Evolutionary conservation across 1,284 basidiomycete species (phyloP), one percentile per base, ranked within the genome.

Genomic region (Ceratobasidium sp.): DNA sequence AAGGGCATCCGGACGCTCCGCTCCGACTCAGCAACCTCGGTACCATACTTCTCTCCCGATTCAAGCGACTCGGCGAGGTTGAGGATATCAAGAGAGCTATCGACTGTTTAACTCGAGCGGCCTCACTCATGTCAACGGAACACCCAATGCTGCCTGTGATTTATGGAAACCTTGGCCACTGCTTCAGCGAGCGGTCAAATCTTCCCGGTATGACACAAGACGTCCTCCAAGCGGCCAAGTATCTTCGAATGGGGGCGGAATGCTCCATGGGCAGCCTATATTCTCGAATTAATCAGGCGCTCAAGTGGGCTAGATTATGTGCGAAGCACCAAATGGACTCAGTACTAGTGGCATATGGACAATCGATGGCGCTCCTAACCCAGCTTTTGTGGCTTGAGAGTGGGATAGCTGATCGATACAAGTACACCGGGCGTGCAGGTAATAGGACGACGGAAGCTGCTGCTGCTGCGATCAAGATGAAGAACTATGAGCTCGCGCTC

Each of bases 401-500:
- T 11, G 36, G 36, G 4, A 11, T 11, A 11, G 11, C 36, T 41
- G 36, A 41, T 41, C 36, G 36, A 41, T 11, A 41, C 11, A 41
- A 41, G 36, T 11, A 41, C 36, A 41, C 36, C 36, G 6, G 36
- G 5, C 11, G 11, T 7, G 24, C 54, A 3, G 64, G 64, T 51
- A 3, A 7, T 1, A 22, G 19, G 17, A 29, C 51, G 45, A 45
- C 44, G 19, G 64, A 67, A n/a, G 64, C 64, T 22, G 64, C 48
- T 0, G 41, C 64, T n/a, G 24, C 19, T 11, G 64, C 45, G 0
- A 67, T 67, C 3, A 15, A 22, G 29, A 33, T 53, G 41, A 27
- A 19, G 19, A 9, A 51, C 19, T 33, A 14, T 5, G 47, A 67
- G 5, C 45, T 48, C 3, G 80, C 80, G 17, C 33, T 81, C 27